Percentiles rank a stretch among this genome's conserved stretches.
Conservation (phyloP, 2,329 filamentous ascomycete species). For the Magnaporthales sp. region DNA sequence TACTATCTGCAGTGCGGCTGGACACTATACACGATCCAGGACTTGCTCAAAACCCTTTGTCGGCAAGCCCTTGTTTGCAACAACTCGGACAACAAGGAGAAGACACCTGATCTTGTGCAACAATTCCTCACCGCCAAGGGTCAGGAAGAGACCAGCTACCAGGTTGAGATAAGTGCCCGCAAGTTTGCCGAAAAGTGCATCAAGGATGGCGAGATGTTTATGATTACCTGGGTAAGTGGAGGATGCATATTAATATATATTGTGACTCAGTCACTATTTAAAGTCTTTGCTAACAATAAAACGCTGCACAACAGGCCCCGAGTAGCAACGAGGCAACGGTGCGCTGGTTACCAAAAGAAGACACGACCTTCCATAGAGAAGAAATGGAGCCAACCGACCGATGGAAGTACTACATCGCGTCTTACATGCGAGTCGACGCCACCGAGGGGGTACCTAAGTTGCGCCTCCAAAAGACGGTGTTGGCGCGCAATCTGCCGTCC, state of each 20-base stretch:
- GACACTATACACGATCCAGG: slow-evolving; percentile 88
- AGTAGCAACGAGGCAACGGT: slow-evolving; percentile 58
- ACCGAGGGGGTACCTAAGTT: slow-evolving; percentile 68
- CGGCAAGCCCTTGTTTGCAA: slow-evolving; percentile 78
- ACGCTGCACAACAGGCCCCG: slow-evolving; percentile 47
- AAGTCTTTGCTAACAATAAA: background rate
- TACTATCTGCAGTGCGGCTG: slow-evolving; percentile 89
- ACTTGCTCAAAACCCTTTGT: slow-evolving; percentile 73
- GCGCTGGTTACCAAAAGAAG: slow-evolving; percentile 59
- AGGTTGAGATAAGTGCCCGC: slow-evolving; percentile 80
- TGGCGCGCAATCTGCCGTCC: slow-evolving; percentile 61
- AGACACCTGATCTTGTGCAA: slow-evolving; percentile 82
- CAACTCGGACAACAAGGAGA: slow-evolving; percentile 81
- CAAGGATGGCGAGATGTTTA: slow-evolving; percentile 87
- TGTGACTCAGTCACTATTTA: background rate
- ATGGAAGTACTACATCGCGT: slow-evolving; percentile 95
- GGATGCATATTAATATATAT: slow-evolving; percentile 9
- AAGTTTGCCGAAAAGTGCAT: slow-evolving; percentile 89
- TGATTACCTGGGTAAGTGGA: slow-evolving; percentile 76
- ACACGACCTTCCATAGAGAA: slow-evolving; percentile 77
- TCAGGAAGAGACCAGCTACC: slow-evolving; percentile 78
- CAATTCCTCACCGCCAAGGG: slow-evolving; percentile 77
- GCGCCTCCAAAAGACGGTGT: slow-evolving; percentile 58
- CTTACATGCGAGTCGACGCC: slow-evolving; percentile 79
- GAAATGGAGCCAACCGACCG: slow-evolving; percentile 75